Evolutionary conservation across 2,329 filamentous ascomycete species (phyloP), one percentile per base, ranked within the genome.

Genomic region (Hypoxylon sp.): DNA sequence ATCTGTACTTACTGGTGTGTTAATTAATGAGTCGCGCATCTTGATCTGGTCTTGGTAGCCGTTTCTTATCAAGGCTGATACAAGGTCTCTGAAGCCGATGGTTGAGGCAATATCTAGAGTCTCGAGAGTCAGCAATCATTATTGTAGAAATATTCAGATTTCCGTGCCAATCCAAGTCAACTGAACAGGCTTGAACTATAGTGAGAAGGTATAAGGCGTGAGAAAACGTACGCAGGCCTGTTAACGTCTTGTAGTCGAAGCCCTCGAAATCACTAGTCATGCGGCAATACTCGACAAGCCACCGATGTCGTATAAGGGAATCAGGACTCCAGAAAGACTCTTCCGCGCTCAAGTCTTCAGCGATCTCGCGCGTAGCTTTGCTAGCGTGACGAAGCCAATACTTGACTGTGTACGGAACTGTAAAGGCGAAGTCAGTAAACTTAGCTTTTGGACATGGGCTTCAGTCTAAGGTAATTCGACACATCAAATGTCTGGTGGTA

Each of bases 371-470:
- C 0, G 80, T 81, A 16, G 80, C 79, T 50, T 80, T 79, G 42
- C 78, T 78, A 1, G 78, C 80, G 52, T 81, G 80, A 4, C 76
- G 71, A 2, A 81, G 70, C 80, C 80, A 81, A 33, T 81, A 67
- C 49, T 79, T 80, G 3, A 81, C 74, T 3, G 79, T 74, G 18
- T 81, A 81, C 6, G 73, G 68, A 16, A 77, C 67, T 69, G 16
- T 16, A 9, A 26, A 12, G 6, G 1, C 55, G 8, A 24, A 44
- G 49, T 69, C 28, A 69, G 64, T 18, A 38, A 50, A 4, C 2
- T n/a, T 7, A 26, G 24, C n/a, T n/a, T 26, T 26, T 26, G 6
- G 24, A 26, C 24, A 6, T 6, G 6, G 24, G 24, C 24, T 26
- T 36, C 32, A 5, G 20, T 26, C 9, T 18, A 5, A 18, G 18